A percentile compares a stretch with the other conserved stretches of the same genome.
Conservation (phyloP, 2,329 filamentous ascomycete species). For the Calonectria henricotiae region DNA sequence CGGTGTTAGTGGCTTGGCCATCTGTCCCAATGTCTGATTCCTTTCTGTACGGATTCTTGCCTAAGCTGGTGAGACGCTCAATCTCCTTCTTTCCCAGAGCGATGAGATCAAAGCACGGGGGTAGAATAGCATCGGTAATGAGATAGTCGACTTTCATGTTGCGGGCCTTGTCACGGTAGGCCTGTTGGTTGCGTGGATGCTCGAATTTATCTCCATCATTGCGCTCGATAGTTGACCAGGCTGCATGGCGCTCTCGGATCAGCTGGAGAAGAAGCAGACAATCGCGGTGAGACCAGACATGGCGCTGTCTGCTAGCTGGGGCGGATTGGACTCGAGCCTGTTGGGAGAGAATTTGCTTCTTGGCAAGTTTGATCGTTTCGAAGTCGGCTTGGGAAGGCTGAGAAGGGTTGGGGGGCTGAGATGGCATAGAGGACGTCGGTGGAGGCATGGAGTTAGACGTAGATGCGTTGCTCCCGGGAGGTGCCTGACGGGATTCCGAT, state of each 20-base stretch:
- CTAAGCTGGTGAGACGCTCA: conserved; percentile 58
- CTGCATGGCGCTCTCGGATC: conserved; percentile 55
- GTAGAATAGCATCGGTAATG: conserved; percentile 63
- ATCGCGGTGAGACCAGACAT: conserved; percentile 64
- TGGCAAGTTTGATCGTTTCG: conserved; percentile 53
- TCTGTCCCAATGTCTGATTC: conserved; percentile 65
- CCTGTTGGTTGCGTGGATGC: conserved; percentile 68
- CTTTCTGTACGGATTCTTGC: conserved; percentile 67
- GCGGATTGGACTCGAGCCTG: conserved; percentile 48
- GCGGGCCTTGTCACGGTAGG: conserved; percentile 73
- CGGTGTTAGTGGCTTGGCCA: conserved; percentile 61
- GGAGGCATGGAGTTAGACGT: conserved; percentile 24
- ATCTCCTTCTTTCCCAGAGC: conserved; percentile 68
- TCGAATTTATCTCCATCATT: conserved; percentile 59
- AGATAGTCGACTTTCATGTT: conserved; percentile 71
- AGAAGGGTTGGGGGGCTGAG: conserved; percentile 25
- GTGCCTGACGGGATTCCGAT: conserved; percentile 7
- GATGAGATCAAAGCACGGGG: conserved; percentile 67
- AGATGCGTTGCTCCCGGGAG: conserved; percentile 25
- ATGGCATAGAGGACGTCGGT: conserved; percentile 15
- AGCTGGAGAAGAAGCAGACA: conserved; percentile 61
- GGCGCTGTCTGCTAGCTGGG: conserved; percentile 49
- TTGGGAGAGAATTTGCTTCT: conserved; percentile 42
- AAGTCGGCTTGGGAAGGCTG: conserved; percentile 38
- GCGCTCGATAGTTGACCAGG: conserved; percentile 57